Percentiles rank a stretch among this genome's conserved stretches.
These are phyloP conservation scores for Leonotis leonurus DNA, from an alignment of 257 asterid genomes.

Conservation along the genomic window DNA sequence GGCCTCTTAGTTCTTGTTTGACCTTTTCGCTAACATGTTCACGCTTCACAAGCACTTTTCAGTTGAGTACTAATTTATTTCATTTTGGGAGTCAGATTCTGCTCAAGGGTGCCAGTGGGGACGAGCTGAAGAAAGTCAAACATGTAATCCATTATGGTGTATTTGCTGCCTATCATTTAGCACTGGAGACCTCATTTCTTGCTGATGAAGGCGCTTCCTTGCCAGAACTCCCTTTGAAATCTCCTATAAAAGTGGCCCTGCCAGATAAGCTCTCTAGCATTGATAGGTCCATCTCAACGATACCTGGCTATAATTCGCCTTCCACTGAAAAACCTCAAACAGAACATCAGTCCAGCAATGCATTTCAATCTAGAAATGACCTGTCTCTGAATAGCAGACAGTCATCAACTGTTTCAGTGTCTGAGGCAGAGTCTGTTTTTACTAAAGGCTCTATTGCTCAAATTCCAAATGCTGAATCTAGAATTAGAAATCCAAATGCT, in stretches of 20 bases:
- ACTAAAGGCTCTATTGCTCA: constrained; percentile 24
- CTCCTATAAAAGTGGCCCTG: constrained; percentile 56
- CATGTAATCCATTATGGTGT: constrained; percentile 60
- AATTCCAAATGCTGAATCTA: constrained; percentile 24
- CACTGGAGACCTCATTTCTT: constrained; percentile 75
- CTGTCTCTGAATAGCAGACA: constrained; percentile 16
- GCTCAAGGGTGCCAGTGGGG: constrained; percentile 78
- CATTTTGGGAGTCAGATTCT: constrained; percentile 43
- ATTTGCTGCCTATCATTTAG: constrained; percentile 78
- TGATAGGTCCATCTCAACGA: constrained; percentile 55
- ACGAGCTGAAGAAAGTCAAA: constrained; percentile 67
- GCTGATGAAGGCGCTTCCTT: constrained; percentile 82
- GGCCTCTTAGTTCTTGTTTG: background rate
- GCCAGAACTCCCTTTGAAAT: constrained; percentile 54
- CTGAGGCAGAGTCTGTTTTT: constrained; percentile 21
- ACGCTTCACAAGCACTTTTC: background rate
- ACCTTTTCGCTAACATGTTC: background rate
- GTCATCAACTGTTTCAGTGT: constrained; percentile 20
- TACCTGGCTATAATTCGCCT: constrained; percentile 35
- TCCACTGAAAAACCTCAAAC: constrained; percentile 24
- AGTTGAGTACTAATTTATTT: constrained; percentile 11
- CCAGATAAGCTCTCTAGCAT: constrained; percentile 50
- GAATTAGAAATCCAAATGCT: constrained; percentile 10
- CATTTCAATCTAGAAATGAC: constrained; percentile 25
- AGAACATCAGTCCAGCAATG: constrained; percentile 8